These are phyloP conservation scores for Nitzschia sp. DNA, from an alignment of 108 stramenopile species.

Conservation along the genomic window DNA sequence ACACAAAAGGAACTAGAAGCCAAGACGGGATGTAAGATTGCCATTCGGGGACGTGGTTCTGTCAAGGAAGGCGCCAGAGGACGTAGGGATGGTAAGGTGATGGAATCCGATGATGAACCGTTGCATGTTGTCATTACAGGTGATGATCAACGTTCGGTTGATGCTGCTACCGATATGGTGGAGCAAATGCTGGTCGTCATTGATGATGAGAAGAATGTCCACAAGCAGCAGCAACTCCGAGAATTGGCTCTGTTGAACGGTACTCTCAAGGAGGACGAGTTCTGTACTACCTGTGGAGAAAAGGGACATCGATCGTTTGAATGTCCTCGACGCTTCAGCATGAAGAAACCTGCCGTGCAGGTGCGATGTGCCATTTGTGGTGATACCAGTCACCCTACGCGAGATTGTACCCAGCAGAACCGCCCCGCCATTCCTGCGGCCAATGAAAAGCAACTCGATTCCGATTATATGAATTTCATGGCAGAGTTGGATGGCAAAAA, in stretches of 20 bases:
- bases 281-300: constrained; percentile 95
- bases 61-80: constrained; percentile 96
- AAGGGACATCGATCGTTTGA: constrained; percentile 97
- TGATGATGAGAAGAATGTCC: constrained; percentile 97
- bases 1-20: constrained; percentile 98
- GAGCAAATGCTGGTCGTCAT: constrained; percentile 90
- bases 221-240: constrained; percentile 94
- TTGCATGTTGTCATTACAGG: constrained; percentile 96
- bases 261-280: constrained; percentile 96
- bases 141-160: constrained; percentile 84
- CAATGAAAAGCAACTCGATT: constrained; percentile 73
- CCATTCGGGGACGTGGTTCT: constrained; percentile 94
- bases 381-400: constrained; percentile 93
- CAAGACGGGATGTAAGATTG: constrained; percentile 96
- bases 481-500: constrained; percentile 92
- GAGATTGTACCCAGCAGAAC: constrained; percentile 84
- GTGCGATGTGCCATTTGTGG: constrained; percentile 98
- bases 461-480: constrained; percentile 95
- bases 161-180: constrained; percentile 90
- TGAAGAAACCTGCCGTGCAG: constrained; percentile 38
- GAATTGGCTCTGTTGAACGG: constrained; percentile 98
- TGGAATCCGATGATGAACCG: constrained; percentile 92
- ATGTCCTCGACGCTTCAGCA: constrained; percentile 83
- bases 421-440: constrained; percentile 34
- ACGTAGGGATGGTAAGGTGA: constrained; percentile 69